phyloP scores from a whole-genome alignment of 805 yeast species.

The Lipomyces mesembrius region DNA sequence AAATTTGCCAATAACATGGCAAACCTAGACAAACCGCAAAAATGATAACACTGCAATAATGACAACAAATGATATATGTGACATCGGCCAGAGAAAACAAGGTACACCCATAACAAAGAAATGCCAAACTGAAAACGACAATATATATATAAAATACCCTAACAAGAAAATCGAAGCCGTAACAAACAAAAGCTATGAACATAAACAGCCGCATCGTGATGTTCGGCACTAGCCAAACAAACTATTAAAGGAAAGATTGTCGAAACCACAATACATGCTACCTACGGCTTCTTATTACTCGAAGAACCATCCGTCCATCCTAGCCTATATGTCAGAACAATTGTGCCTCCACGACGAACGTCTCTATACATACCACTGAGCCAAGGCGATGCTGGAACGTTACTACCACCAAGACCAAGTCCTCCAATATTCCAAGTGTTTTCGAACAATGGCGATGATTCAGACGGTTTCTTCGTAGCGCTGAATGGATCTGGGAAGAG shows the following conservation, averaged over 20 bases:
- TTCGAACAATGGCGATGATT: conserved; percentile 9
- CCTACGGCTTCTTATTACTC: neutral
- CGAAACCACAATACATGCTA: neutral
- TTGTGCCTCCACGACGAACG: neutral
- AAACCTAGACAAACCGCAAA: conserved; percentile 13
- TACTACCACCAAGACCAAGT: conserved; percentile 18
- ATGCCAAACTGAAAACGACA: conserved; percentile 9
- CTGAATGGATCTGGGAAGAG: conserved; percentile 28
- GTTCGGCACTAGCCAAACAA: neutral
- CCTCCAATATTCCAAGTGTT: conserved; percentile 28
- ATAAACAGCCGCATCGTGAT: neutral
- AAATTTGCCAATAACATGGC: conserved; percentile 3
- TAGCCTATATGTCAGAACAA: neutral
- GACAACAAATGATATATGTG: conserved; percentile 5
- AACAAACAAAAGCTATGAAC: conserved; percentile 7
- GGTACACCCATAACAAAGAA: conserved; percentile 13
- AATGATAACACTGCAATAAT: conserved; percentile 15
- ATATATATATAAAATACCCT: neutral
- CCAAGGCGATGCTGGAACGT: conserved; percentile 17
- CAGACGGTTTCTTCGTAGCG: conserved; percentile 3
- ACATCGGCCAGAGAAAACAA: conserved; percentile 12
- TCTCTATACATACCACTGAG: conserved; percentile 7
- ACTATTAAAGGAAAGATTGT: neutral
- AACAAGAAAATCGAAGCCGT: conserved; percentile 4
- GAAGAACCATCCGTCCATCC: neutral